phyloP scores from a whole-genome alignment of 495 filamentous ascomycete genomes.

The Xylaria scruposa region DNA sequence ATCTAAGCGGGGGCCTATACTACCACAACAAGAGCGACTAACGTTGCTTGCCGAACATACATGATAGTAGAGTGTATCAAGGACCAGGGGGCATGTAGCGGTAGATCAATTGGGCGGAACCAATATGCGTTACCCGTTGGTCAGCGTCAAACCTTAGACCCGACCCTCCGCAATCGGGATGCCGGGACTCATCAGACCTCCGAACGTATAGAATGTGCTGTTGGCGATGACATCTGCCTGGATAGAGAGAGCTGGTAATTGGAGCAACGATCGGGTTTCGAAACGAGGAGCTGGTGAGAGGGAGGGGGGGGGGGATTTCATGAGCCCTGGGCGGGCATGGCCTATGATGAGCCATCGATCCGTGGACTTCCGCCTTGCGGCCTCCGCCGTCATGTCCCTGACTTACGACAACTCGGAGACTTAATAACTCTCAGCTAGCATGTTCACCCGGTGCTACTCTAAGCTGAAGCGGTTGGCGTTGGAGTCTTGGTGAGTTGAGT shows the following conservation, averaged over 20 bases:
- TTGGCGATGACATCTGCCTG: not conserved
- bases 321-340: not conserved
- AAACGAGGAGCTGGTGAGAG: not conserved
- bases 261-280: not conserved
- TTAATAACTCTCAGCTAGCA: not conserved
- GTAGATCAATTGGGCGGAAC: not conserved
- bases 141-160: not conserved
- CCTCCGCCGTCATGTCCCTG: not conserved
- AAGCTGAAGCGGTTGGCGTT: slow-evolving; percentile 1
- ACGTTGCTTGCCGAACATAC: slow-evolving; percentile 3
- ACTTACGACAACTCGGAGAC: not conserved
- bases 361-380: not conserved
- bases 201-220: not conserved
- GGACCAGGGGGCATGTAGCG: slow-evolving; percentile 2
- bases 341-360: not conserved
- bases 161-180: not conserved
- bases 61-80: not conserved
- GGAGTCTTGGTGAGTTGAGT: not conserved
- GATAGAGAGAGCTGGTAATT: not conserved
- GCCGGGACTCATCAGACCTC: not conserved
- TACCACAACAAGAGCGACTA: not conserved
- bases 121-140: not conserved
- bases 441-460: not conserved
- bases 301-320: not conserved
- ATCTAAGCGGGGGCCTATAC: slow-evolving; percentile 1